Conservation (phyloP, 768 basidiomycete genomes). For the Leucosporidium creatinivorum region DNA sequence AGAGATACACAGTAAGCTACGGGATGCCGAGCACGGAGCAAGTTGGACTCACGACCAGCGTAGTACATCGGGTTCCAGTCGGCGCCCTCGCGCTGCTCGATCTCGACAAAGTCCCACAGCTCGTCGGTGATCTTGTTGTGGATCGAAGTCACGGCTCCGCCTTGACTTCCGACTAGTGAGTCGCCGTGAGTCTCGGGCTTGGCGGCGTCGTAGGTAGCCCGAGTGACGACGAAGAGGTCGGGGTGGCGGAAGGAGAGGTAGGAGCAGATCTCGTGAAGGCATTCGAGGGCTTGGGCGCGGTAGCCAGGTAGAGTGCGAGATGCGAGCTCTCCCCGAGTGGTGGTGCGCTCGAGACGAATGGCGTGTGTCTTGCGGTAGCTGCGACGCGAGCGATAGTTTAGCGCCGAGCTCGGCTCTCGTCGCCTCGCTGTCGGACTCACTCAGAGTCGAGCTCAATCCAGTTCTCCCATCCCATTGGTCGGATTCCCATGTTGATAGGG, state of each 20-base stretch:
- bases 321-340: constrained; percentile 49
- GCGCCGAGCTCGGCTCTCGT: neutral
- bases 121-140: constrained; percentile 34
- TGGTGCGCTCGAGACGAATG: constrained; percentile 50
- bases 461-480: constrained; percentile 1
- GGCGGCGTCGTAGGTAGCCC: constrained; percentile 39
- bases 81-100: constrained; percentile 51
- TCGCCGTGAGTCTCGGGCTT: constrained; percentile 8
- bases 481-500: neutral
- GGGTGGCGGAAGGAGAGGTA: constrained; percentile 62
- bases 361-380: constrained; percentile 40
- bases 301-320: constrained; percentile 51
- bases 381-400: neutral
- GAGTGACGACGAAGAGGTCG: constrained; percentile 50
- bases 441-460: constrained; percentile 5
- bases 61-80: constrained; percentile 45
- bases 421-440: neutral
- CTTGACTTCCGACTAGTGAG: neutral
- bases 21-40: constrained; percentile 53
- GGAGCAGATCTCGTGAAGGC: constrained; percentile 53
- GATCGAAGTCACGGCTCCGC: neutral
- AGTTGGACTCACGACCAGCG: constrained; percentile 44
- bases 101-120: constrained; percentile 47
- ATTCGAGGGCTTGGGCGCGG: constrained; percentile 42
- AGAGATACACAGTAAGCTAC: constrained; percentile 46